Evolutionary conservation across 495 filamentous ascomycete genomes (phyloP).

Genomic region (Aspergillus affinis): DNA sequence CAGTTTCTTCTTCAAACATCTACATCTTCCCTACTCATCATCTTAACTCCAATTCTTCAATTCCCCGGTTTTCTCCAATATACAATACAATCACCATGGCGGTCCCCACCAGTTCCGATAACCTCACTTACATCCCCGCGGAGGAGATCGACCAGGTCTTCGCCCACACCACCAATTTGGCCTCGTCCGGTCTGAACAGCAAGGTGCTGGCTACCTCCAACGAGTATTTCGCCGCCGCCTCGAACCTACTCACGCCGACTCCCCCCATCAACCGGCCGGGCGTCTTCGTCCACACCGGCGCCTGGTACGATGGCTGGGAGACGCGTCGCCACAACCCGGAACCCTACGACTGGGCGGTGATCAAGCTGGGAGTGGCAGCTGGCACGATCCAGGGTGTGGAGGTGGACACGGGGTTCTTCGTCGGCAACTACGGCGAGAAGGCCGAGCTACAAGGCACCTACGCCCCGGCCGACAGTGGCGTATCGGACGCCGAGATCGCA

Average conservation of each 20-base stretch:
- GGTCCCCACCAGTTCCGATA: conserved; percentile 13
- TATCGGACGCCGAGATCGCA: conserved; percentile 59
- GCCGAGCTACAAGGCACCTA: conserved; percentile 81
- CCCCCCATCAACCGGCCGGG: conserved; percentile 75
- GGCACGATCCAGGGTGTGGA: conserved; percentile 78
- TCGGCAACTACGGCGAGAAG: conserved; percentile 82
- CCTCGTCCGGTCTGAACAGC: conserved; percentile 71
- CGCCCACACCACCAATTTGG: conserved; percentile 62
- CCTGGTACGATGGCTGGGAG: conserved; percentile 97
- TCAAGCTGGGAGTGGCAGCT: conserved; percentile 75
- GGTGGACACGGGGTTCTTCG: conserved; percentile 83
- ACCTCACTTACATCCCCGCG: conserved; percentile 39
- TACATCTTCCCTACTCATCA: background rate
- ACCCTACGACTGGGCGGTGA: conserved; percentile 81
- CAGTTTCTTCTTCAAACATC: background rate
- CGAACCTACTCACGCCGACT: conserved; percentile 74
- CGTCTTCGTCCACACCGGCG: conserved; percentile 80
- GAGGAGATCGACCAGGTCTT: conserved; percentile 72
- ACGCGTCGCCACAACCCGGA: conserved; percentile 81
- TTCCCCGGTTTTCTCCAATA: background rate
- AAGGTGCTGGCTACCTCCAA: conserved; percentile 76
- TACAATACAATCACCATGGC: conserved; percentile 9
- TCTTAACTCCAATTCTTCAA: background rate
- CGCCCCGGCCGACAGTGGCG: conserved; percentile 47
- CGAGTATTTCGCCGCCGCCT: conserved; percentile 84